These are phyloP conservation scores for Starmera quercuum DNA, from an alignment of 805 yeast genomes.

Conservation along the genomic window DNA sequence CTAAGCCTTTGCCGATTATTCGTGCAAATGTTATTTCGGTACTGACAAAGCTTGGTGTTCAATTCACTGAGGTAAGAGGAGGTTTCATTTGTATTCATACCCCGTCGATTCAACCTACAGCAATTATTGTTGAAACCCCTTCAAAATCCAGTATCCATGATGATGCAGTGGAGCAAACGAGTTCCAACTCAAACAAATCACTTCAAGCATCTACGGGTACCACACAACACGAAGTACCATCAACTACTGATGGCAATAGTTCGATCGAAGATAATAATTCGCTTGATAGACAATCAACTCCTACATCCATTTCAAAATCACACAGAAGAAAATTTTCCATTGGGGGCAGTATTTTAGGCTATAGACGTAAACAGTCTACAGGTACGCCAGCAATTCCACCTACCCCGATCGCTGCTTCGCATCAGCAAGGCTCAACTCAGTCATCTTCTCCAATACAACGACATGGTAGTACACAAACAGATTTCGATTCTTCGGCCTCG, in stretches of 20 bases:
- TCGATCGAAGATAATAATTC: conserved; percentile 11
- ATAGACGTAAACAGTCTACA: conserved; percentile 35
- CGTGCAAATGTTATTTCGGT: conserved; percentile 78
- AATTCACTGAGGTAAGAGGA: conserved; percentile 84
- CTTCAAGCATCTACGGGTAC: conserved; percentile 12
- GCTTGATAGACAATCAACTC: conserved; percentile 14
- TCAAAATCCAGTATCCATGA: background rate
- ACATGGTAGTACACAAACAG: conserved; percentile 24
- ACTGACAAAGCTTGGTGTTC: conserved; percentile 67
- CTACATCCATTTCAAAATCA: conserved; percentile 21
- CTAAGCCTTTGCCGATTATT: conserved; percentile 83
- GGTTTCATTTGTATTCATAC: conserved; percentile 81
- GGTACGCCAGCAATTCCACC: conserved; percentile 36
- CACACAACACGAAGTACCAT: conserved; percentile 3
- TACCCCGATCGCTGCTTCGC: conserved; percentile 43
- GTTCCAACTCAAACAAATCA: conserved; percentile 7
- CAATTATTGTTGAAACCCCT: background rate
- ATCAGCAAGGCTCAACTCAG: conserved; percentile 15
- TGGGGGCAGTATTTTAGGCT: conserved; percentile 47
- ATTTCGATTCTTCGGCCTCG: conserved; percentile 32
- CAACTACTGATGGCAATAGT: conserved; percentile 5
- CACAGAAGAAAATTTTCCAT: conserved; percentile 60
- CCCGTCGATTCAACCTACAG: conserved; percentile 30
- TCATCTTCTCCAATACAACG: conserved; percentile 20
- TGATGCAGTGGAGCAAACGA: background rate